Conservation (phyloP, 768 basidiomycete species). For the Clavulina sp. region DNA sequence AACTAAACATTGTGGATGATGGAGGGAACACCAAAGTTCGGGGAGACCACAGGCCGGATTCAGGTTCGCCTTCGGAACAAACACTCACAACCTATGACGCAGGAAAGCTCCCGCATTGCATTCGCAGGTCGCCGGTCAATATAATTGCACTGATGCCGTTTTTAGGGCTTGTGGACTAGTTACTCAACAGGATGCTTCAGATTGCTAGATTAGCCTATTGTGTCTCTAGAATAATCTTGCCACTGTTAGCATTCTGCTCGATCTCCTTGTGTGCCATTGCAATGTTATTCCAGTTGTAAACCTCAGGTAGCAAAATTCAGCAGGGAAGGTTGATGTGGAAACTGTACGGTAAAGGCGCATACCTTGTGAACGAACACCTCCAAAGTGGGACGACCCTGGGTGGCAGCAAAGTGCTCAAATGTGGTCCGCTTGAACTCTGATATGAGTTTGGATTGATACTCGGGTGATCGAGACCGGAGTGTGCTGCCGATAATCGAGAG, state of each 20-base stretch:
- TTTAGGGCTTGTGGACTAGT: too few species aligned
- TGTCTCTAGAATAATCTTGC: conserved; percentile 25
- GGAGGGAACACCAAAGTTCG: too few species aligned
- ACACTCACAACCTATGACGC: too few species aligned
- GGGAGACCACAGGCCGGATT: too few species aligned
- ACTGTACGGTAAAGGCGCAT: conserved; percentile 13
- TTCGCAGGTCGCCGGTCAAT: too few species aligned
- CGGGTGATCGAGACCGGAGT: conserved; percentile 50
- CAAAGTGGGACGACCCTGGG: conserved; percentile 39
- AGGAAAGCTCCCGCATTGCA: too few species aligned
- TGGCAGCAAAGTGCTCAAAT: conserved; percentile 40
- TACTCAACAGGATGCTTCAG: too few species aligned
- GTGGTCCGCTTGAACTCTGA: conserved; percentile 39
- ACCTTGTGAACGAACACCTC: conserved; percentile 69
- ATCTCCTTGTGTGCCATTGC: conserved; percentile 70
- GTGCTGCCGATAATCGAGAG: conserved; percentile 81
- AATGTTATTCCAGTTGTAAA: conserved; percentile 67
- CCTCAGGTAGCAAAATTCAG: conserved; percentile 23
- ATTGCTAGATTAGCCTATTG: too few species aligned
- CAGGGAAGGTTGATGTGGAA: too few species aligned
- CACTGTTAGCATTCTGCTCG: conserved; percentile 50
- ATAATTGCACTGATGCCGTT: too few species aligned
- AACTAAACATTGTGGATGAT: too few species aligned
- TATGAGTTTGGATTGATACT: conserved; percentile 57
- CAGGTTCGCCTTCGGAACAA: too few species aligned